Percentiles rank a stretch among this genome's conserved stretches.
Evolutionary conservation across 23 red algal species (phyloP).

Genomic region (Agarophyton chilense): DNA sequence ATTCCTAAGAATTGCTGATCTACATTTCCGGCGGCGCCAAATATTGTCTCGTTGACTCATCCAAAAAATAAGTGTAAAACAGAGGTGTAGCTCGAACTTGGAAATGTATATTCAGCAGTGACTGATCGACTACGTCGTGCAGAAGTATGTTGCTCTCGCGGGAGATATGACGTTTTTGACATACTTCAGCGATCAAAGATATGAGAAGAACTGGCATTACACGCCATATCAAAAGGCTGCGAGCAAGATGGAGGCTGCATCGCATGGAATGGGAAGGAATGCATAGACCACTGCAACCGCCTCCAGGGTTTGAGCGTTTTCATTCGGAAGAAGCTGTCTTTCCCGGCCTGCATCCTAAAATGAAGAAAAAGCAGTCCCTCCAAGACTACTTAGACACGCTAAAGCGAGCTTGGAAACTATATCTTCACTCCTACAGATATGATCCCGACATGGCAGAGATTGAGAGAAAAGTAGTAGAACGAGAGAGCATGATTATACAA

Average conservation of each 20-base stretch:
- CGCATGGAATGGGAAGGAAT: conserved; percentile 72
- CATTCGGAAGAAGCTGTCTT: conserved; percentile 20
- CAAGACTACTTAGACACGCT: background rate
- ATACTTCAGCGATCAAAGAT: background rate
- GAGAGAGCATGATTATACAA: background rate
- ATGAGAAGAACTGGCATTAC: background rate
- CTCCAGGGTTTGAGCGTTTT: conserved; percentile 51
- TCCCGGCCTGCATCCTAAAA: conserved; percentile 1
- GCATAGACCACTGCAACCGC: conserved; percentile 56
- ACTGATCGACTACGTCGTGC: too few relatives aligned
- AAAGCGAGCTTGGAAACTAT: conserved; percentile 27
- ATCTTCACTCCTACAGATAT: conserved; percentile 42
- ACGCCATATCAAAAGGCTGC: conserved; percentile 36
- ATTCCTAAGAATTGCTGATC: too few relatives aligned
- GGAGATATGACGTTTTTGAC: too few relatives aligned
- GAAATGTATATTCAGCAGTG: too few relatives aligned
- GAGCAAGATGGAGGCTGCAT: conserved; percentile 61
- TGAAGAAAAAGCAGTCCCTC: conserved; percentile 29
- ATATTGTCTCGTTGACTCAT: too few relatives aligned
- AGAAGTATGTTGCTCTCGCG: too few relatives aligned
- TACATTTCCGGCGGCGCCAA: too few relatives aligned
- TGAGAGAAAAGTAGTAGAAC: conserved; percentile 2
- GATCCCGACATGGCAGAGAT: conserved; percentile 35
- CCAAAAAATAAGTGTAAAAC: too few relatives aligned
- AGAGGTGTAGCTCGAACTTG: too few relatives aligned